A percentile compares a stretch with the other conserved stretches of the same genome.
Conservation (phyloP, 306 rosid species). For the Medicago arabica region DNA sequence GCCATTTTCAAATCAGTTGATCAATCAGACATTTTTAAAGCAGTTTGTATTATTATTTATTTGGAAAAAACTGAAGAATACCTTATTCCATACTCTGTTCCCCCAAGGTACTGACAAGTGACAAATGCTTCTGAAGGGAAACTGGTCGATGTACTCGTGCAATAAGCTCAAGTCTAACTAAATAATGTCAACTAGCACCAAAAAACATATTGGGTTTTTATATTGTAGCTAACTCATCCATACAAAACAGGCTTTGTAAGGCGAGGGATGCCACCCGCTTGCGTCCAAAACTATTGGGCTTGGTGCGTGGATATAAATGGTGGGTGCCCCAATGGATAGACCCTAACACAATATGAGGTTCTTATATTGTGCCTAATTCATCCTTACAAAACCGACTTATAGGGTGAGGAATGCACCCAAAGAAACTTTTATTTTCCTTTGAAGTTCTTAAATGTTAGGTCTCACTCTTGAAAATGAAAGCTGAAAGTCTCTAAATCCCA, state of each 20-base stretch:
- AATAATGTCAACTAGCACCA: neutral
- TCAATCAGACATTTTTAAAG: neutral
- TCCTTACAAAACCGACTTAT: neutral
- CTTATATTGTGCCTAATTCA: neutral
- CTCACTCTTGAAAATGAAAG: conserved; percentile 7
- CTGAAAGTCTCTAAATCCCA: conserved; percentile 3
- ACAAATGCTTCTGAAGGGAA: neutral
- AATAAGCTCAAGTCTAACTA: neutral
- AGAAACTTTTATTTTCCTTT: neutral
- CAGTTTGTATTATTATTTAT: neutral
- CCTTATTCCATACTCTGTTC: neutral
- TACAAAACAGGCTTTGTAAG: too few species aligned
- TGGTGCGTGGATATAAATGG: too few species aligned
- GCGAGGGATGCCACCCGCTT: too few species aligned
- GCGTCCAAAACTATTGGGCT: too few species aligned
- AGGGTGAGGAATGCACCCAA: neutral
- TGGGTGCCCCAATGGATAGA: too few species aligned
- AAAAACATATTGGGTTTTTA: neutral
- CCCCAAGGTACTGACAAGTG: neutral
- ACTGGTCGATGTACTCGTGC: neutral
- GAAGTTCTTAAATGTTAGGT: neutral
- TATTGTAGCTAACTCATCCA: too few species aligned
- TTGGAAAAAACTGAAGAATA: neutral
- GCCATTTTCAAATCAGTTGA: conserved; percentile 5
- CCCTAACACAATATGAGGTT: neutral